Evolutionary conservation across 2,329 filamentous ascomycete species (phyloP), one percentile per base, ranked within the genome.

Genomic region (Ascosphaera acerosa): DNA sequence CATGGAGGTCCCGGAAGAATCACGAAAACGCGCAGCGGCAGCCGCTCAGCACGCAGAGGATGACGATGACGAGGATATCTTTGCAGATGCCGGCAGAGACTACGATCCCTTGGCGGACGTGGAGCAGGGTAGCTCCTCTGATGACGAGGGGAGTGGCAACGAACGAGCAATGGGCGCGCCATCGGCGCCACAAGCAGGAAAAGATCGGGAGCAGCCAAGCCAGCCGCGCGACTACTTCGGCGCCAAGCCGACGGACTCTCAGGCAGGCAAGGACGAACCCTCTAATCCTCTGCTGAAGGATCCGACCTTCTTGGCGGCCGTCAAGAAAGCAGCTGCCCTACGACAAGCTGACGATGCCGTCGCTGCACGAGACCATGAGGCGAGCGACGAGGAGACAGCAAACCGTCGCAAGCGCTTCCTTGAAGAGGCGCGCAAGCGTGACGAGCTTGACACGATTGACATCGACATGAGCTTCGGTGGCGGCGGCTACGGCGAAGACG

Each of bases 381-480:
- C 61, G 35, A 52, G 54, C 4, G 65, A 66, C 2, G 63, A 70
- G 38, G 66, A 66, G 2, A 66, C 70, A 37, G 65, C 73, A 37
- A 70, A 70, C 31, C 70, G 74, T 5, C 66, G 72, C 32, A 73
- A 69, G 48, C 73, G 66, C 39, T 75, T 92, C 57, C 58, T 92
- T 4, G 59, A 71, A 41, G 63, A 63, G 36, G 67, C 59, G 6
- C 47, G 44, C 28, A 49, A 50, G 6, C 55, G 54, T n/a, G 53
- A 70, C 33, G 74, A 76, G 40, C 66, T 82, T 30, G 84, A 94
- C 47, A 69, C 81, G 30, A 71, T 84, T 34, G 84, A 97, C 52
- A 64, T 97, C 54, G 87, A 97, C 45, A 67, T 94, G 60, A 84
- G 82, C 36, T 94, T 97, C 45, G 87, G 87, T 19, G 77, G 71